Evolutionary conservation across 441 rosid genomes (phyloP).

Genomic region (Gossypium schwendimanii): DNA sequence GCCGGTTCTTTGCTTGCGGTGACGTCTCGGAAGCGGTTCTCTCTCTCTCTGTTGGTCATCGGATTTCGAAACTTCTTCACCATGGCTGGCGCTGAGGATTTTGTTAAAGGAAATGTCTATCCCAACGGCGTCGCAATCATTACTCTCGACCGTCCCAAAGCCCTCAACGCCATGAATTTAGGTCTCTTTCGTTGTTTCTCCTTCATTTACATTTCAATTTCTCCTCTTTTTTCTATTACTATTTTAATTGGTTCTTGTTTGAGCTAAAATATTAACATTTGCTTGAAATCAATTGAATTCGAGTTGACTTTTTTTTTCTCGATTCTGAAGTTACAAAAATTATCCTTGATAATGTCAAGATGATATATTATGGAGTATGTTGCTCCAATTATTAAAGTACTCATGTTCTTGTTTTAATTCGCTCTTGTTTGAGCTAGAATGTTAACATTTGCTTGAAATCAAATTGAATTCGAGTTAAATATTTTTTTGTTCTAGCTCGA

Average conservation of each 20-base stretch:
- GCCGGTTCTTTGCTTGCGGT: not conserved
- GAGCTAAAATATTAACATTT: not conserved
- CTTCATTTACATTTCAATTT: not conserved
- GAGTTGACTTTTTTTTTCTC: not conserved
- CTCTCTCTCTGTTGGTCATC: not conserved
- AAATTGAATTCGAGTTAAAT: not conserved
- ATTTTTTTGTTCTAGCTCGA: not conserved
- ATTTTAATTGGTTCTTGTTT: not conserved
- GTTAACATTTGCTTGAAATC: not conserved
- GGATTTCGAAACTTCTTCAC: constrained; percentile 27
- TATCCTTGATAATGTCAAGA: too few relatives aligned
- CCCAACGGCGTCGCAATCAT: constrained; percentile 80
- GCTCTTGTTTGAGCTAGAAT: not conserved
- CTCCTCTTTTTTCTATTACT: not conserved
- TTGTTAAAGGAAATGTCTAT: constrained; percentile 59
- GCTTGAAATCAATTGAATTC: not conserved
- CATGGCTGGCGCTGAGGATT: constrained; percentile 53
- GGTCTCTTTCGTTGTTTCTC: not conserved
- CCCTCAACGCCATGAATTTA: constrained; percentile 31
- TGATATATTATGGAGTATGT: too few relatives aligned
- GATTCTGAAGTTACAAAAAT: too few relatives aligned
- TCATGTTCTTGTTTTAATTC: not conserved
- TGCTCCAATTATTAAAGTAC: too few relatives aligned
- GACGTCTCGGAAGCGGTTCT: constrained; percentile 5
- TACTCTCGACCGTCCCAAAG: constrained; percentile 86